Evolutionary conservation across 1,139 yeast genomes (phyloP).

Genomic region (Yamadazyma triangularis): DNA sequence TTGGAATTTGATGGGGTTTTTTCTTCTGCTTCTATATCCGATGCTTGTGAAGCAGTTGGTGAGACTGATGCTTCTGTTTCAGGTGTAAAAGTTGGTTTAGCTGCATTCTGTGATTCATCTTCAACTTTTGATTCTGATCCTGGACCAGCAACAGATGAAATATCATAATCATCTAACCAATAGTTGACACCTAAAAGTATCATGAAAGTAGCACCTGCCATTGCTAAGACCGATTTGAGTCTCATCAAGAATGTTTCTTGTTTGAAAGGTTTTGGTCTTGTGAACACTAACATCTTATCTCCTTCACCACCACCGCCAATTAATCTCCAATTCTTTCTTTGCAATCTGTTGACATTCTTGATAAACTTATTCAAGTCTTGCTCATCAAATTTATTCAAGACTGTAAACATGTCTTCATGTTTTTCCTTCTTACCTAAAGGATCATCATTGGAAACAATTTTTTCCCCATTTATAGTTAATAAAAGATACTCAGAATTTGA

Average conservation of each 20-base stretch:
- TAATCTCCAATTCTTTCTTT: constrained; percentile 31
- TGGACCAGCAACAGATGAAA: too few relatives aligned
- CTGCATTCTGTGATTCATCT: too few relatives aligned
- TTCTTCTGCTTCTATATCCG: too few relatives aligned
- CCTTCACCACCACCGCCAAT: constrained; percentile 22
- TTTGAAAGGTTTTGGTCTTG: constrained; percentile 1
- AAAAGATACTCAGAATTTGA: constrained; percentile 27
- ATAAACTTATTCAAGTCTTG: constrained; percentile 24
- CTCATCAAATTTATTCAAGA: constrained; percentile 37
- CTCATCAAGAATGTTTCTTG: constrained; percentile 10
- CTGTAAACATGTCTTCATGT: constrained; percentile 42
- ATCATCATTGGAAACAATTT: constrained; percentile 32
- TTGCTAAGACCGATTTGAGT: constrained; percentile 27
- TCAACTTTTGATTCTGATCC: too few relatives aligned
- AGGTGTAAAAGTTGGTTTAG: too few relatives aligned
- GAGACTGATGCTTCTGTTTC: too few relatives aligned
- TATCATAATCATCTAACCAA: constrained; percentile 16
- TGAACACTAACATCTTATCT: constrained; percentile 4
- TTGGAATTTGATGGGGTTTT: too few relatives aligned
- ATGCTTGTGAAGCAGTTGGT: too few relatives aligned
- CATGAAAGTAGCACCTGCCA: constrained; percentile 30
- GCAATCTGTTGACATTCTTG: constrained; percentile 23
- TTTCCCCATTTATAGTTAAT: constrained; percentile 40
- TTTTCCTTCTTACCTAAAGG: constrained; percentile 32
- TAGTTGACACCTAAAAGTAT: constrained; percentile 26